Evolutionary conservation across 345 rosid genomes (phyloP).

Genomic region (Hibiscus syriacus): DNA sequence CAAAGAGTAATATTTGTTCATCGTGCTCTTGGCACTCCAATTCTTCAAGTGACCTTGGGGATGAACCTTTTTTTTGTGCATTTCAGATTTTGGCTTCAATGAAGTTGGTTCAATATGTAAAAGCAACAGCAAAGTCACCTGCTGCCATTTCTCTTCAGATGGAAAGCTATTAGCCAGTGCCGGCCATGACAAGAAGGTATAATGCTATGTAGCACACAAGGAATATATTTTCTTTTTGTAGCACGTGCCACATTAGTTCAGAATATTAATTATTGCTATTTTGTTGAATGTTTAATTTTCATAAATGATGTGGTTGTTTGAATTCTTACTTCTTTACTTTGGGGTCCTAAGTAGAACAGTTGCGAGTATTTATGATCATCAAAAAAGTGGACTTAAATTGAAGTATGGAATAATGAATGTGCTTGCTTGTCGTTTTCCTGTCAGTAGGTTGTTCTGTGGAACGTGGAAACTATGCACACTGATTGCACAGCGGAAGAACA

Average conservation of each 20-base stretch:
- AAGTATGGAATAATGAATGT: constrained; percentile 18
- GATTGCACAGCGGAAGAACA: constrained; percentile 70
- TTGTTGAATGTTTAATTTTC: background rate
- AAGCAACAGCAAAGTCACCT: constrained; percentile 79
- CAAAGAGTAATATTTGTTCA: constrained; percentile 46
- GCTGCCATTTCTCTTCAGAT: constrained; percentile 94
- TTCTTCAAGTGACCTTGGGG: constrained; percentile 11
- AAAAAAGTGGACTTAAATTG: background rate
- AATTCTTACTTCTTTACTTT: too few species aligned
- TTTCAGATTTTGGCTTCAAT: constrained; percentile 63
- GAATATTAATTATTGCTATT: background rate
- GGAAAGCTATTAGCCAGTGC: constrained; percentile 95
- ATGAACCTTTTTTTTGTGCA: constrained; percentile 14
- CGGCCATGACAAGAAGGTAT: constrained; percentile 98
- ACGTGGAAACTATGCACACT: constrained; percentile 72
- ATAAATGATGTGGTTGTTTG: too few species aligned
- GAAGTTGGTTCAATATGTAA: constrained; percentile 82
- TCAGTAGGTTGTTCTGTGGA: constrained; percentile 84
- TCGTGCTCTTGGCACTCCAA: background rate
- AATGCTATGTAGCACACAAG: constrained; percentile 11
- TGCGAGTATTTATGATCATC: too few species aligned
- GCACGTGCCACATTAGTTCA: constrained; percentile 2
- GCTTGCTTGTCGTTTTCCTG: constrained; percentile 36
- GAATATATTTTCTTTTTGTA: constrained; percentile 6
- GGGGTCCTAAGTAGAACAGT: too few species aligned